Evolutionary conservation across 1,284 basidiomycete genomes (phyloP).

Genomic region (Leccinum subrobustum): DNA sequence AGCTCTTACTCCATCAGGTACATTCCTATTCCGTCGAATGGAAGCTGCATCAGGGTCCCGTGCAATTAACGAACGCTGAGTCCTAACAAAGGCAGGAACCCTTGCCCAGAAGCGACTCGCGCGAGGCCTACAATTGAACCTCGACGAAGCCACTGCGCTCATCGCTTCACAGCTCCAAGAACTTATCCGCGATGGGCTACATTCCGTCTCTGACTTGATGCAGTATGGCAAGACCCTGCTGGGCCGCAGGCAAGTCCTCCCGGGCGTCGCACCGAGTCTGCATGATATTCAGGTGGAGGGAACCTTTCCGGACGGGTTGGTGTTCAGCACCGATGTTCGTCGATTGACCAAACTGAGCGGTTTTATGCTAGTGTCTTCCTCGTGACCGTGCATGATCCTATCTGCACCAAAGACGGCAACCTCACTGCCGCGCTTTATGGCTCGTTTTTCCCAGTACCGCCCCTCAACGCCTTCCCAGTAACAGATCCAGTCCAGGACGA

Average conservation of each 20-base stretch:
- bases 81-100: constrained; percentile 59
- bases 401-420: constrained; percentile 82
- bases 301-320: constrained; percentile 82
- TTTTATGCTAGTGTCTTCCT: constrained; percentile 68
- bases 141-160: constrained; percentile 86
- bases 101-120: constrained; percentile 95
- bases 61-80: background rate
- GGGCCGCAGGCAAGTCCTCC: constrained; percentile 88
- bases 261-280: constrained; percentile 64
- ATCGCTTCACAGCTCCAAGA: constrained; percentile 93
- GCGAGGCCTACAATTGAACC: constrained; percentile 84
- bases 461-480: constrained; percentile 61
- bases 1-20: constrained; percentile 55
- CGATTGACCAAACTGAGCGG: background rate
- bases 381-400: constrained; percentile 92
- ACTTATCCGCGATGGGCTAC: constrained; percentile 90
- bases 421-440: constrained; percentile 85
- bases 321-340: constrained; percentile 1
- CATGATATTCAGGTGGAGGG: constrained; percentile 93
- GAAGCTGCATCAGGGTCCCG: background rate
- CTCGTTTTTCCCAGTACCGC: constrained; percentile 85
- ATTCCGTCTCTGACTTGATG: constrained; percentile 90
- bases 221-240: constrained; percentile 87
- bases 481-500: constrained; percentile 48
- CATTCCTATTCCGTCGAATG: constrained; percentile 8